A percentile compares a stretch with the other conserved stretches of the same genome.
Conservation (phyloP, 2,329 filamentous ascomycete species). For the Xylariales sp. region DNA sequence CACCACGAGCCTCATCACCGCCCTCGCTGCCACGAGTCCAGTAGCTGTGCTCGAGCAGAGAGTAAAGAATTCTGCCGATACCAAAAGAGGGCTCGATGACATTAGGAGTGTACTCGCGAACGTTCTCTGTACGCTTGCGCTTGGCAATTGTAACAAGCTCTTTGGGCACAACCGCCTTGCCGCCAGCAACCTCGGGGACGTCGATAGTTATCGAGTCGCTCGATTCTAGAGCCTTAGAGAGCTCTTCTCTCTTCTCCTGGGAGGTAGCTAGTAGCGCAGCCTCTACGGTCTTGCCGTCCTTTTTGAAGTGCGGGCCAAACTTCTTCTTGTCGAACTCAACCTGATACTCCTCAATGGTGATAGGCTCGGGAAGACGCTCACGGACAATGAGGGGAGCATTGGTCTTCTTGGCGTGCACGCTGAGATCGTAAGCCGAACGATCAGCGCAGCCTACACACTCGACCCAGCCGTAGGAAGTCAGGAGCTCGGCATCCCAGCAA, state of each 20-base stretch:
- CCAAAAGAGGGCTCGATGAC: slow-evolving; percentile 97
- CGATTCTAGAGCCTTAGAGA: slow-evolving; percentile 68
- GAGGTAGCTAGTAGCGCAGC: slow-evolving; percentile 68
- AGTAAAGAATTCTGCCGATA: slow-evolving; percentile 91
- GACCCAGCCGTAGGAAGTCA: slow-evolving; percentile 93
- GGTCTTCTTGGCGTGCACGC: slow-evolving; percentile 89
- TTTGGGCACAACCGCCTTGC: slow-evolving; percentile 73
- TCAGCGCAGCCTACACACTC: slow-evolving; percentile 98
- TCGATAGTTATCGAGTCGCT: slow-evolving; percentile 74
- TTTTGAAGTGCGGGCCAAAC: slow-evolving; percentile 93
- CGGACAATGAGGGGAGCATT: slow-evolving; percentile 81
- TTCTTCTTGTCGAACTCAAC: slow-evolving; percentile 91
- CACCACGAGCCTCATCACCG: slow-evolving; percentile 78
- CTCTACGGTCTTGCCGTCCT: slow-evolving; percentile 84
- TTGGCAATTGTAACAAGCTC: slow-evolving; percentile 83
- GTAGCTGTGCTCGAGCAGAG: slow-evolving; percentile 90
- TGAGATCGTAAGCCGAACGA: slow-evolving; percentile 89
- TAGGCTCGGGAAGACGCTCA: slow-evolving; percentile 73
- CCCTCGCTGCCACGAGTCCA: slow-evolving; percentile 74
- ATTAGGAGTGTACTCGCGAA: slow-evolving; percentile 89
- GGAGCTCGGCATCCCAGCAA: slow-evolving; percentile 95
- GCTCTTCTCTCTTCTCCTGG: slow-evolving; percentile 76
- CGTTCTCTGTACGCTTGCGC: slow-evolving; percentile 75
- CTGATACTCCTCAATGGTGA: slow-evolving; percentile 80
- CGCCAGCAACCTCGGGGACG: slow-evolving; percentile 61